Evolutionary conservation across 768 basidiomycete species (phyloP), one percentile per base, ranked within the genome.

Genomic region (Hortiboletus flavorubellus): DNA sequence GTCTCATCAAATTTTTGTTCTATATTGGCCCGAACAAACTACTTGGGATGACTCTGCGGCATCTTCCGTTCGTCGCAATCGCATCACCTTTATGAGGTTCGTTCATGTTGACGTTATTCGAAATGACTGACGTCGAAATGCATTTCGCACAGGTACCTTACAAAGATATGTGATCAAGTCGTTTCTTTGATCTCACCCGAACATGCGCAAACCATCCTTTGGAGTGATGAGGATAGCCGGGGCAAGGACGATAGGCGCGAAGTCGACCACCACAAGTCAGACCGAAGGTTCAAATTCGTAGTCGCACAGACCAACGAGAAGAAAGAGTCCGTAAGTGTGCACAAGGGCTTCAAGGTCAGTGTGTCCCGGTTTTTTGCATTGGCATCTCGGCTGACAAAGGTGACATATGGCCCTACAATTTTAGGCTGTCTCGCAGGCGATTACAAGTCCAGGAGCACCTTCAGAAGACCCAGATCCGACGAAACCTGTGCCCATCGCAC

Each of bases 61-160:
- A 7, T 69, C 75, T 1, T 69, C 80, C 5, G 75, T 81, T 46
- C 62, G 72, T 30, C 75, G 78, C 3, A 86, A 84, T 67, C 74
- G 84, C 7, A 71, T 79, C 3, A 82, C 83, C 0, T 86, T 86
- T 59, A 84, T 86, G 81, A 69, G 84, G 84, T 81, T 66, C 38
- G 68, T 53, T 7, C 5, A 5, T 1, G 29, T 51, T 1, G n/a
- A 40, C 6, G 9, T 3, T 11, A 12, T 21, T 18, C 1, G 23
- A 39, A 14, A 16, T 18, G 21, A 38, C 2, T 2, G 6, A 12
- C 1, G 8, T 26, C 16, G 1, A 4, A 23, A 23, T 12, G 2
- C 4, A 18, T 45, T 0, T 40, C 12, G 16, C 5, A 9, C 35
- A 85, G 85, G 46, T 86, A 86, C 59, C 76, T 86, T 12, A 82